Evolutionary conservation across 768 basidiomycete genomes (phyloP).

Genomic region (Trametes gibbosa): DNA sequence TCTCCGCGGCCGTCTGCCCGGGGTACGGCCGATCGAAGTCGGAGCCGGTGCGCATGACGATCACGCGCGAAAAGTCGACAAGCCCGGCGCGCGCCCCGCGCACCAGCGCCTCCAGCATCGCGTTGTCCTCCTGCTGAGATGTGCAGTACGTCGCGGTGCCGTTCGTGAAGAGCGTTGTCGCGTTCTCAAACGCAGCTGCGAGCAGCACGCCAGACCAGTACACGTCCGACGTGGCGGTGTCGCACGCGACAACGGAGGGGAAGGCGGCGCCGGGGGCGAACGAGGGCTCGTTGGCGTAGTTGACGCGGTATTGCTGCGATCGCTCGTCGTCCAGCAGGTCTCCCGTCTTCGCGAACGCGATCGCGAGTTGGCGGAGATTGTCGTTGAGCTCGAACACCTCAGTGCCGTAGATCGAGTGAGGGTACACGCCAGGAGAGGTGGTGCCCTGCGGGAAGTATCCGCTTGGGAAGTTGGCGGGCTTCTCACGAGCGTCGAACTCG

Average conservation of each 20-base stretch:
- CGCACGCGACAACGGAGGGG: constrained; percentile 36
- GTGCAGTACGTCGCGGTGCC: constrained; percentile 32
- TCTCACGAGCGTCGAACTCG: constrained; percentile 43
- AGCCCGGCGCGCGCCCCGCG: constrained; percentile 31
- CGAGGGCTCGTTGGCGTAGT: constrained; percentile 24
- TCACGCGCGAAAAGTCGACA: constrained; percentile 37
- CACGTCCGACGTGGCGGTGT: constrained; percentile 37
- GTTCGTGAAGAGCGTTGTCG: constrained; percentile 36
- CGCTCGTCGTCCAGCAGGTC: constrained; percentile 33
- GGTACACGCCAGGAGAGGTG: constrained; percentile 27
- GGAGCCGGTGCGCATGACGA: constrained; percentile 38
- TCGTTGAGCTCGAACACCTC: constrained; percentile 48
- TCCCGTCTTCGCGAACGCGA: constrained; percentile 30
- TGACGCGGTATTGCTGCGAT: constrained; percentile 32
- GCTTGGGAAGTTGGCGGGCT: constrained; percentile 34
- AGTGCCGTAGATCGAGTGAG: constrained; percentile 37
- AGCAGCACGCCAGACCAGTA: constrained; percentile 38
- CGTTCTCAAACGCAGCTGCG: constrained; percentile 36
- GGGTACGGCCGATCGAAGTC: constrained; percentile 33
- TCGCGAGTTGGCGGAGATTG: constrained; percentile 33
- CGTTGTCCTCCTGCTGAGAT: constrained; percentile 42
- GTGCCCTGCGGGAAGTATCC: constrained; percentile 38
- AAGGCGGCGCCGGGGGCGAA: constrained; percentile 32
- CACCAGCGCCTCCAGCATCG: constrained; percentile 36
- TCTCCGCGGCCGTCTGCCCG: constrained; percentile 24